A percentile compares a stretch with the other conserved stretches of the same genome.
Conservation (phyloP, 805 yeast species). For the Saccharomycopsis microspora region DNA sequence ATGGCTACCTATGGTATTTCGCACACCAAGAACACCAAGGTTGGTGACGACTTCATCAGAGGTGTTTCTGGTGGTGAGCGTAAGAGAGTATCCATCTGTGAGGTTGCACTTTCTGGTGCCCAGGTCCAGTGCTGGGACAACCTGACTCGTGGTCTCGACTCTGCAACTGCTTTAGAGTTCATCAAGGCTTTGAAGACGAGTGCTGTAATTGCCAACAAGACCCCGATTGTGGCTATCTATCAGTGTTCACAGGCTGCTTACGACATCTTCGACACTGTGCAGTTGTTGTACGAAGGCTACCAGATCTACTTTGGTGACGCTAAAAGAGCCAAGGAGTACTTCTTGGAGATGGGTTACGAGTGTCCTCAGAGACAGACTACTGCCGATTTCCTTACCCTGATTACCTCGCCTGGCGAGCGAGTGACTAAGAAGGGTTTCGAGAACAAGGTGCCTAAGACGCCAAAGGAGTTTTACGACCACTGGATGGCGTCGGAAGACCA, state of each 20-base stretch:
- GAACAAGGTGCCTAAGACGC: conserved; percentile 38
- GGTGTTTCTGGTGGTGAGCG: conserved; percentile 74
- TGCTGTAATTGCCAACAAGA: conserved; percentile 35
- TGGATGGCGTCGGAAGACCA: conserved; percentile 39
- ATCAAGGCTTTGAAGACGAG: conserved; percentile 41
- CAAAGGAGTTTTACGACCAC: conserved; percentile 37
- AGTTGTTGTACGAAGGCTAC: conserved; percentile 40
- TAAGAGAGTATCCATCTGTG: conserved; percentile 67
- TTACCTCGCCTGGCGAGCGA: conserved; percentile 44
- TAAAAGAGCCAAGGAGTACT: conserved; percentile 34
- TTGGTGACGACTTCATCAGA: conserved; percentile 54
- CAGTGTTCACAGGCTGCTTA: conserved; percentile 48
- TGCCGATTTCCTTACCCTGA: conserved; percentile 45
- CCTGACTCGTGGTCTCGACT: conserved; percentile 55
- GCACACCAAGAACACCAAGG: conserved; percentile 53
- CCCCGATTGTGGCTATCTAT: conserved; percentile 52
- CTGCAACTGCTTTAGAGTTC: conserved; percentile 50
- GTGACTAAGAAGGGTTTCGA: conserved; percentile 31
- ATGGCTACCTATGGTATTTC: conserved; percentile 39
- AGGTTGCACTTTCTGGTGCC: conserved; percentile 40
- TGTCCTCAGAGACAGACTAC: conserved; percentile 50
- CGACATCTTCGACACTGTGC: conserved; percentile 42
- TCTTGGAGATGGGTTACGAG: conserved; percentile 41
- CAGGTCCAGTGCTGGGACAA: conserved; percentile 44
- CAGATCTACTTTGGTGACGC: conserved; percentile 44